phyloP scores from a whole-genome alignment of 345 rosid species.

The Murraya paniculata region DNA sequence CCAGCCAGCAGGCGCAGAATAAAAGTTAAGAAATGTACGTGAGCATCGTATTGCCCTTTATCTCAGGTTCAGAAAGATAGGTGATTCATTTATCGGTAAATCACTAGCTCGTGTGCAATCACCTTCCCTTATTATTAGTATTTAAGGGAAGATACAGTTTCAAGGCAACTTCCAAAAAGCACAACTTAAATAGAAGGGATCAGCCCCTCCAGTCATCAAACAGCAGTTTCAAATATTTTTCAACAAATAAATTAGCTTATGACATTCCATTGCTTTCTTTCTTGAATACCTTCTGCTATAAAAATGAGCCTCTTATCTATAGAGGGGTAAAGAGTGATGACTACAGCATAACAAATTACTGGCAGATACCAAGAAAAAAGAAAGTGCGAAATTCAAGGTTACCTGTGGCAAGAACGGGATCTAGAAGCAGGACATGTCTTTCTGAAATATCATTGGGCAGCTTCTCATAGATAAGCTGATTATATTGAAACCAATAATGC shows the following conservation, averaged over 20 bases:
- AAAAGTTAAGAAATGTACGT: neutral
- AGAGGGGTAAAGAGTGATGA: neutral
- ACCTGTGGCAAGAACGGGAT: constrained; percentile 97
- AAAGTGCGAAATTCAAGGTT: constrained; percentile 9
- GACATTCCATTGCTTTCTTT: neutral
- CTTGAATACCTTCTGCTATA: neutral
- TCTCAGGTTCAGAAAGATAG: neutral
- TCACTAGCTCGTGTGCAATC: neutral
- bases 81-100: neutral
- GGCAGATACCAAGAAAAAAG: neutral
- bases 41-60: neutral
- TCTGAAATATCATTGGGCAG: constrained; percentile 95
- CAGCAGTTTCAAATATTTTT: neutral
- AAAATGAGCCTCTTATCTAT: neutral
- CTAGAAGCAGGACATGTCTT: constrained; percentile 91
- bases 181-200: neutral
- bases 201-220: neutral
- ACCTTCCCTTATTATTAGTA: neutral
- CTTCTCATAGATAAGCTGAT: constrained; percentile 94
- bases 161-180: neutral
- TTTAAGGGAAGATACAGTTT: neutral
- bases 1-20: neutral
- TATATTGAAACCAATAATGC: constrained; percentile 1
- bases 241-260: neutral
- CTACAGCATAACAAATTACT: neutral